These are phyloP conservation scores for Pseudevernia furfuracea DNA, from an alignment of 495 filamentous ascomycete species.

Conservation along the genomic window DNA sequence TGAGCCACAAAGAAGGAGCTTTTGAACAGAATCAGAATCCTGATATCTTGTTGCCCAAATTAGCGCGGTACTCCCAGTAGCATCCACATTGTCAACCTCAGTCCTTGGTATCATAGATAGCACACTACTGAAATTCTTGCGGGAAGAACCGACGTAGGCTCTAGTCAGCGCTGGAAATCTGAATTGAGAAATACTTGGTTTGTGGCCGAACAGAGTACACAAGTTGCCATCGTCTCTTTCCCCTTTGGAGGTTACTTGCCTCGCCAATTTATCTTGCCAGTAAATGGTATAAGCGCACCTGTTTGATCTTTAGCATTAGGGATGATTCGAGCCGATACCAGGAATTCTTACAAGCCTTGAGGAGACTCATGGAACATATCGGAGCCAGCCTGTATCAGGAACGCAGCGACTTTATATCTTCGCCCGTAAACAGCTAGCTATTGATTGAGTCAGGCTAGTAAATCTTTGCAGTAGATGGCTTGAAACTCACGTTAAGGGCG, in stretches of 20 bases:
- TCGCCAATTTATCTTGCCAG: neutral
- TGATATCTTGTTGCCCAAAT: constrained; percentile 2
- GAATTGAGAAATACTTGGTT: neutral
- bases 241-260: accelerated
- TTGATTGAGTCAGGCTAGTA: neutral
- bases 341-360: neutral
- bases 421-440: neutral
- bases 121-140: neutral
- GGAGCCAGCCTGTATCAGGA: constrained; percentile 10
- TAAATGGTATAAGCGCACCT: neutral
- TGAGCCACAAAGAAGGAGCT: constrained; percentile 12
- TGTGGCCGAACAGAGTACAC: neutral
- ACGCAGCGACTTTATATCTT: neutral
- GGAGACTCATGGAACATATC: constrained; percentile 6
- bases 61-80: constrained; percentile 4
- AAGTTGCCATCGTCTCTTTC: neutral
- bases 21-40: neutral
- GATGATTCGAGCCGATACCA: neutral
- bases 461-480: neutral
- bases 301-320: neutral
- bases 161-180: neutral
- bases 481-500: neutral
- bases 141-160: neutral
- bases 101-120: neutral
- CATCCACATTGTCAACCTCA: constrained; percentile 9